Evolutionary conservation across 2,329 filamentous ascomycete genomes (phyloP).

Genomic region (Elsinoe fawcettii): DNA sequence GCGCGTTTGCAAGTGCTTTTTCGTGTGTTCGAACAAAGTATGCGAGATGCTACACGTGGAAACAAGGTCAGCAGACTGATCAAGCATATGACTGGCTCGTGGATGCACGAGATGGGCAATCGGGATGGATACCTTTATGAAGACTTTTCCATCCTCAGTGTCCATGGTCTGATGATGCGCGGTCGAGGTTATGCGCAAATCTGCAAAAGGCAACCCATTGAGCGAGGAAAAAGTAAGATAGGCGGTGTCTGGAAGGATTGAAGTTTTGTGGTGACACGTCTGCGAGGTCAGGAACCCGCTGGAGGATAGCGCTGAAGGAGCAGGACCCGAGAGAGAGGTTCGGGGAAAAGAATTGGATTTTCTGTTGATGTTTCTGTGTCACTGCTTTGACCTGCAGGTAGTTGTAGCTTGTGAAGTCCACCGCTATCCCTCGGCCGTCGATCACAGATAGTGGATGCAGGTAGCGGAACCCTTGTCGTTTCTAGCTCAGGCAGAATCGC

Average conservation of each 20-base stretch:
- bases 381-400: constrained; percentile 4
- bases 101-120: neutral
- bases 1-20: constrained; percentile 89
- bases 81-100: neutral
- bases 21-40: constrained; percentile 96
- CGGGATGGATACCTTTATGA: constrained; percentile 62
- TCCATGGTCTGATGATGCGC: constrained; percentile 50
- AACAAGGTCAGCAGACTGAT: constrained; percentile 3
- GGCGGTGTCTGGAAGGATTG: constrained; percentile 1
- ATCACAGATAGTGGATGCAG: constrained; percentile 1
- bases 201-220: constrained; percentile 10
- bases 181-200: constrained; percentile 15
- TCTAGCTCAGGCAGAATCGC: constrained; percentile 1
- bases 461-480: constrained; percentile 5
- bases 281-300: neutral
- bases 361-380: neutral
- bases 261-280: constrained; percentile 7
- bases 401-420: neutral
- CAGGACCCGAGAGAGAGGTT: neutral
- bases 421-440: constrained; percentile 1
- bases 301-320: neutral
- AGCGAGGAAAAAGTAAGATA: constrained; percentile 8
- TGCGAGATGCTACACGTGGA: constrained; percentile 68
- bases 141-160: constrained; percentile 82
- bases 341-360: constrained; percentile 3